Base-by-base conservation (phyloP, 345 rosid genomes). In the Rhodamnia rubescens region DNA sequence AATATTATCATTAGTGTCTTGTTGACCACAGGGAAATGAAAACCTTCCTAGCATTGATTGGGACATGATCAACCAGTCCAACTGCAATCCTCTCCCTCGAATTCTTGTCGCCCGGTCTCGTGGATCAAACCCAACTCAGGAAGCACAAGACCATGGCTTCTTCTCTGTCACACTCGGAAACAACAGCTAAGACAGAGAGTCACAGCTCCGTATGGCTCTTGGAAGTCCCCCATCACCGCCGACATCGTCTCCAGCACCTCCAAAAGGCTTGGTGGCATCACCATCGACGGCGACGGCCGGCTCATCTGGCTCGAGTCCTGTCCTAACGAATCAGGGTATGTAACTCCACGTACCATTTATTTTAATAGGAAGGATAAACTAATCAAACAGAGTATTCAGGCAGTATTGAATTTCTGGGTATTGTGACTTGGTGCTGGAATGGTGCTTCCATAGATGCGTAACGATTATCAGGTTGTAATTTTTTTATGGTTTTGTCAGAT, bases 221-320 rank as follows among this genome's bases (percentile, higher is more conserved):
- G 99, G 98, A 95, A 92, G 86, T 95, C 99, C n/a, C 98, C 96
- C 12, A 93, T 97, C 90, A 93, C 98, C 20, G 96, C 98, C 80
- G 94, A 95, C 83, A 85, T 92, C n/a, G 94, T 95, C 87, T 93
- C 98, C 16, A 95, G 98, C 13, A 86, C 98, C 83, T 95, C 95
- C 86, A 97, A 97, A 85, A 89, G 92, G 78, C 98, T 96, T 24
- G 94, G 92, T 6, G 98, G 98, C 57, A 89, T 95, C 53, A 88
- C 98, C 40, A 88, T 94, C n/a, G 96, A 96, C 85, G 92, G 91
- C 51, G 91, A 58, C 20, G 98, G 98, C 56, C 93, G 89, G 86
- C 94, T 97, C 82, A 53, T 93, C 89, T 93, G 92, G 92, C 94
- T 95, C 56, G 98, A 97, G 87, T 95, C 98, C 47, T 98, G 95